phyloP scores from a whole-genome alignment of 116 monocot genomes.

The Iris pallida region DNA sequence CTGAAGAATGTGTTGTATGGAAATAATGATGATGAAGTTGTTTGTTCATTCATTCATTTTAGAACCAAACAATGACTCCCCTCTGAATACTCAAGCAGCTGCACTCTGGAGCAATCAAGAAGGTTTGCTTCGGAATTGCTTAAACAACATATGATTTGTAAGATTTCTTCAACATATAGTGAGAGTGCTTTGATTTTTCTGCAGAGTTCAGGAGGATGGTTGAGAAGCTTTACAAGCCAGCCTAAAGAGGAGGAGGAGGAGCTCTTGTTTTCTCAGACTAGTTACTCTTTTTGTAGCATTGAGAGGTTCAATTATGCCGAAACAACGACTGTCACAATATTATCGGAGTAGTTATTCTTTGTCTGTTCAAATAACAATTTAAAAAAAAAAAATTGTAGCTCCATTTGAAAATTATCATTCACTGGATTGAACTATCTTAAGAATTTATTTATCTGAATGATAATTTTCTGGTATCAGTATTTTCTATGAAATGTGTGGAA shows the following conservation, averaged over 20 bases:
- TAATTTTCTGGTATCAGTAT: too few relatives aligned
- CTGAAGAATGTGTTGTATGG: background rate
- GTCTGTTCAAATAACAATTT: too few relatives aligned
- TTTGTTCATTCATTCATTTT: constrained; percentile 13
- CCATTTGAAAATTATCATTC: too few relatives aligned
- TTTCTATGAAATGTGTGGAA: too few relatives aligned
- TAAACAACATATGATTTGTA: background rate
- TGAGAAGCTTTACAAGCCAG: constrained; percentile 44
- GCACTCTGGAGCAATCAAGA: constrained; percentile 67
- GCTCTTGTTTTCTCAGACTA: too few relatives aligned
- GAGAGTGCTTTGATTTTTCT: constrained; percentile 1
- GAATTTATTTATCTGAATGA: too few relatives aligned
- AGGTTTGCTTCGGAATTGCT: constrained; percentile 15
- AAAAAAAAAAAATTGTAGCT: too few relatives aligned
- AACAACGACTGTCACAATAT: too few relatives aligned
- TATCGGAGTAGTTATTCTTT: too few relatives aligned
- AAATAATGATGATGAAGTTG: background rate
- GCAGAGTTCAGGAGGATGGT: constrained; percentile 67
- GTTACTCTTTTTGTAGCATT: too few relatives aligned
- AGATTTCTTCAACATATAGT: background rate
- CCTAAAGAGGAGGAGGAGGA: background rate
- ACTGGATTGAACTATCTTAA: too few relatives aligned
- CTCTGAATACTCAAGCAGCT: constrained; percentile 67
- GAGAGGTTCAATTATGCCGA: too few relatives aligned
- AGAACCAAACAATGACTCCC: constrained; percentile 78